Conservation (phyloP, 2,329 filamentous ascomycete species). For the Pseudocercospora fuligena region DNA sequence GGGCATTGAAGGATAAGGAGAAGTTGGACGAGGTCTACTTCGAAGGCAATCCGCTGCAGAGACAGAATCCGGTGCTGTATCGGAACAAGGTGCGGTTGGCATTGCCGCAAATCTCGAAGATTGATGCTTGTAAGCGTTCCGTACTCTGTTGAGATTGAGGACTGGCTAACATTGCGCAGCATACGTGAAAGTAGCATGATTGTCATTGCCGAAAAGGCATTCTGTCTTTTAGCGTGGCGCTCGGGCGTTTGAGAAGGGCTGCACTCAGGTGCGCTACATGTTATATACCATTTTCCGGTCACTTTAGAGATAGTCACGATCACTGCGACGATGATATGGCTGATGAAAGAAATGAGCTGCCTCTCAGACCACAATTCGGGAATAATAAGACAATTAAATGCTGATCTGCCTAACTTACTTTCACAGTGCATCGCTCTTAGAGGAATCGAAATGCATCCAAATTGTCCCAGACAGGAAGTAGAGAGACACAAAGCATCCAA, state of each 20-base stretch:
- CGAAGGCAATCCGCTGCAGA: slow-evolving; percentile 90
- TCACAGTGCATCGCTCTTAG: not conserved
- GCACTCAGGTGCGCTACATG: not conserved
- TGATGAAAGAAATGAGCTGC: not conserved
- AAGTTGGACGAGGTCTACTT: slow-evolving; percentile 90
- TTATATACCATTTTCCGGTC: not conserved
- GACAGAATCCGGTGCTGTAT: slow-evolving; percentile 79
- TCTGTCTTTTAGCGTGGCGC: not conserved
- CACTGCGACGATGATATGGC: not conserved
- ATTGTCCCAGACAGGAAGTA: not conserved
- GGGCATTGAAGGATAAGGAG: slow-evolving; percentile 76
- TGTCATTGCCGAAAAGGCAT: not conserved
- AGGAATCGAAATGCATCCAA: not conserved
- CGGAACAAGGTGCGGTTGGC: slow-evolving; percentile 90
- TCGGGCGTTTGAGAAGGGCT: not conserved
- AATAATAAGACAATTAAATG: not conserved
- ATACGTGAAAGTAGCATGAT: slow-evolving; percentile 10
- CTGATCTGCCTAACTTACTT: not conserved
- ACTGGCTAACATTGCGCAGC: not conserved
- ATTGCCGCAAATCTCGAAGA: slow-evolving; percentile 85
- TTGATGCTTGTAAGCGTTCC: slow-evolving; percentile 86
- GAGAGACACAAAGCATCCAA: not conserved
- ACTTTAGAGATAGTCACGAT: not conserved
- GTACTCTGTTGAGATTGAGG: not conserved
- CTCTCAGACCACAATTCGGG: not conserved